Base-by-base conservation (phyloP, 768 basidiomycete genomes). In the Hypholoma fasciculare region DNA sequence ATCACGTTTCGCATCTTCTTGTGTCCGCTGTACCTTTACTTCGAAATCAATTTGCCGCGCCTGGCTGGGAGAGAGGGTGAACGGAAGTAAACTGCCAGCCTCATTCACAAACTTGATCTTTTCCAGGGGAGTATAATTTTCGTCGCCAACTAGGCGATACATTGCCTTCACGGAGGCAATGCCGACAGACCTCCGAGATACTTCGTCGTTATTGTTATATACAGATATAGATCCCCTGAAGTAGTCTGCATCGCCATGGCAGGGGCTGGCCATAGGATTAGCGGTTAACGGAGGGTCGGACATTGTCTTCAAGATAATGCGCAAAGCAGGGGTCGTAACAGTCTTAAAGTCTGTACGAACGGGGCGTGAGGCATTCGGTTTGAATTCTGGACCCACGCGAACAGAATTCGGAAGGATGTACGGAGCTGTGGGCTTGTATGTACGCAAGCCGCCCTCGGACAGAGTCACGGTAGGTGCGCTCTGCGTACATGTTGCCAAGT, bases 381-480 rank as follows among this genome's bases (percentile, higher is more conserved):
- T 69, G n/a, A 76, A 62, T 16, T 64, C 70, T 19, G 74, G 73
- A 16, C 71, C 68, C 40, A 74, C 57, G 1, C 73, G 69, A 40
- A 74, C 53, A 8, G 66, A 69, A 27, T 67, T 66, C 4, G 74
- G 76, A 17, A 78, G 64, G 34, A 63, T 49, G 51, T 77, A 76
- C 1, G 73, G 65, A 5, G 65, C 58, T 13, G 60, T 63, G 13
- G 75, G 74, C 2, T 49, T 67, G 57, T 72, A 76, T 12, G 74
- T 70, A 7, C 67, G 70, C 40, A 78, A 65, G 4, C 76, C 76
- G 43, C 76, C 76, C 54, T 76, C 69, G 0, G 74, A 76, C 6
- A 72, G 43, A 5, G 63, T 67, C 11, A 72, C 42, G 30, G 73
- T 62, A 13, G 75, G 74, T 4, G 73, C 73, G 2, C 70, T 70